These are phyloP conservation scores for Arxiozyma telluris DNA, from an alignment of 1,139 yeast species.

Conservation along the genomic window DNA sequence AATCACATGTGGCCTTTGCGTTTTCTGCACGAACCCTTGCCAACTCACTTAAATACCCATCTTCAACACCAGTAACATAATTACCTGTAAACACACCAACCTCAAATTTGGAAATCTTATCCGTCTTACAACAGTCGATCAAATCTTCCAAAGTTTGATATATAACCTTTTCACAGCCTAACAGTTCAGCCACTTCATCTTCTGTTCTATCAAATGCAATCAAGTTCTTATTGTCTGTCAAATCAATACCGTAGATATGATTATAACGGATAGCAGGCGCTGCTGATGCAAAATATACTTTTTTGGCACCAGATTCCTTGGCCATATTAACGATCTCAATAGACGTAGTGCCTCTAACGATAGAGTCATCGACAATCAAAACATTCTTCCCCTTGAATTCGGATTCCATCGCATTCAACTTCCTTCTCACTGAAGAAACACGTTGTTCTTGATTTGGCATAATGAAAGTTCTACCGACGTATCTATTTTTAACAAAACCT, in stretches of 20 bases:
- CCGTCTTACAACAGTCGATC: conserved; percentile 64
- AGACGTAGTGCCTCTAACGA: conserved; percentile 95
- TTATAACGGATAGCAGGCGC: conserved; percentile 95
- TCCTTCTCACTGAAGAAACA: conserved; percentile 86
- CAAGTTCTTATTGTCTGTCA: conserved; percentile 89
- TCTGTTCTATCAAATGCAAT: conserved; percentile 78
- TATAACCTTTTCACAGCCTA: conserved; percentile 87
- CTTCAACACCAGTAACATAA: conserved; percentile 87
- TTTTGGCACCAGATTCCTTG: conserved; percentile 90
- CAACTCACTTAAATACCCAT: conserved; percentile 68
- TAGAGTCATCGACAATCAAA: conserved; percentile 91
- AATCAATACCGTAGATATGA: conserved; percentile 94
- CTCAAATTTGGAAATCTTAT: conserved; percentile 50
- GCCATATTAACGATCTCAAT: conserved; percentile 97
- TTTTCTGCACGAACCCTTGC: conserved; percentile 79
- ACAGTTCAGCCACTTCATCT: conserved; percentile 62
- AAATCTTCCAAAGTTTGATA: conserved; percentile 81
- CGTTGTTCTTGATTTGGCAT: conserved; percentile 98
- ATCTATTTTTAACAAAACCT: conserved; percentile 93
- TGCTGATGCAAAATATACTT: conserved; percentile 90
- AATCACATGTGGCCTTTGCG: conserved; percentile 46
- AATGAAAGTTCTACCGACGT: conserved; percentile 94
- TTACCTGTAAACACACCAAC: conserved; percentile 96
- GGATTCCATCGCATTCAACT: conserved; percentile 90
- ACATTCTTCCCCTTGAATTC: conserved; percentile 84